Base-by-base conservation (phyloP, 306 rosid genomes). In the Vigna trinervia region DNA sequence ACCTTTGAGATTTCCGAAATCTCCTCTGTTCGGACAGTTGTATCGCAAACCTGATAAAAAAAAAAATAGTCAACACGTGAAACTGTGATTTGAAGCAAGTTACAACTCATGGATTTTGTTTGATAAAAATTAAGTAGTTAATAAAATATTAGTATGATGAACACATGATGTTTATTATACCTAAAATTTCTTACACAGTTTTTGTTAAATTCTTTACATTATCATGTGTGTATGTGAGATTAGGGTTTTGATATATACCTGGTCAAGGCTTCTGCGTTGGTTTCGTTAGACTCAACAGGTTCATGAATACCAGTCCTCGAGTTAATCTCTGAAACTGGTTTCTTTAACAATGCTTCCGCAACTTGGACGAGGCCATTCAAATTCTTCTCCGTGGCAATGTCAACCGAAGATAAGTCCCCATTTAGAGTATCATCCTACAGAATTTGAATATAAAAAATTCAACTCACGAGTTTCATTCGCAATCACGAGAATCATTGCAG, bases 291-390 rank as follows among this genome's bases (percentile, higher is more conserved):
- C 8, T 12, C 11, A 22, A n/a, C 34, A 15, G 48, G 17, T 79
- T 86, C 91, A 8, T 23, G 84, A 0, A 12, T 5, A 0, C 93
- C 90, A 0, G 82, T 87, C 8, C 83, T 82, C 61, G 87, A 73
- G 75, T 91, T 87, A 20, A 91, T 84, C 86, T 77, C 84, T 4
- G 88, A 75, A 74, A 91, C 87, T 1, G 83, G 87, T 79, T 87
- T 89, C 66, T 83, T 83, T 67, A 91, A 74, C 41, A 91, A 41
- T 0, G 57, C 56, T 68, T 91, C 92, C 1, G 88, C 94, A 61
- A 78, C 77, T 73, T 80, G 63, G 39, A 86, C 84, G 6, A 91
- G 87, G 14, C 45, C 81, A 28, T 89, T 69, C 71, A 91, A 30
- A 75, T 89, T 89, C 68, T 86, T 52, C 13, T 77, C 62, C 6